Evolutionary conservation across 192 early-diverging fungal species (phyloP), one percentile per base, ranked within the genome.

Genomic region (Coemansia sp.): DNA sequence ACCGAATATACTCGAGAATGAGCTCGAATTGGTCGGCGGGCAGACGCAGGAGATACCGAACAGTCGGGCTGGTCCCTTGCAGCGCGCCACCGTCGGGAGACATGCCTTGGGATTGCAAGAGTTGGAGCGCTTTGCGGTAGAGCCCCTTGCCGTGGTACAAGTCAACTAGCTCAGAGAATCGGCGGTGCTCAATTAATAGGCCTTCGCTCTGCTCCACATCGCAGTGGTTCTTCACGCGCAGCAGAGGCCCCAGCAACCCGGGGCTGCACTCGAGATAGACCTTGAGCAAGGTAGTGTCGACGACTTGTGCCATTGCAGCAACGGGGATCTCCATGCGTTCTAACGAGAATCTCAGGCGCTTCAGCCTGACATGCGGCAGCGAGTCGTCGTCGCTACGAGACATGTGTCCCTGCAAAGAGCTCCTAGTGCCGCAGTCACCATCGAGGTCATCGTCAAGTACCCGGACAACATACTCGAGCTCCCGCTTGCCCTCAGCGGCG

Each of bases 211-310:
- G 88, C 64, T 92, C 86, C 2, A 96, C 84, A 69, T 95, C 90
- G 71, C 95, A 97, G 39, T 75, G 37, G 75, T 90, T 88, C 68
- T 96, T 97, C 0, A 97, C 92, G 25, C 95, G 86, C 48, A 99
- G 76, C n/a, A 99, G 83, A 0, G 95, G 90, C 3, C 97, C 94
- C 3, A 97, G 88, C 18, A 99, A 85, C 3, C 89, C 83, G 35
- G 92, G 90, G 45, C 95, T 95, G 31, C 89, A 89, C 59, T 88
- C 82, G 79, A 97, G 83, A 66, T 97, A 99, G 0, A 94, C 87
- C 73, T 94, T 94, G 31, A 99, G 76, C 39, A 99, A 73, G 0
- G 94, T 88, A 0, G 97, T 97, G 58, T 99, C 97, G 3, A 97
- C 90, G 18, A 93, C 71, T 65, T 85, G 84, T 5, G 90, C 84